Conservation (phyloP, 179 eudicot species). For the Pouteria campechiana region DNA sequence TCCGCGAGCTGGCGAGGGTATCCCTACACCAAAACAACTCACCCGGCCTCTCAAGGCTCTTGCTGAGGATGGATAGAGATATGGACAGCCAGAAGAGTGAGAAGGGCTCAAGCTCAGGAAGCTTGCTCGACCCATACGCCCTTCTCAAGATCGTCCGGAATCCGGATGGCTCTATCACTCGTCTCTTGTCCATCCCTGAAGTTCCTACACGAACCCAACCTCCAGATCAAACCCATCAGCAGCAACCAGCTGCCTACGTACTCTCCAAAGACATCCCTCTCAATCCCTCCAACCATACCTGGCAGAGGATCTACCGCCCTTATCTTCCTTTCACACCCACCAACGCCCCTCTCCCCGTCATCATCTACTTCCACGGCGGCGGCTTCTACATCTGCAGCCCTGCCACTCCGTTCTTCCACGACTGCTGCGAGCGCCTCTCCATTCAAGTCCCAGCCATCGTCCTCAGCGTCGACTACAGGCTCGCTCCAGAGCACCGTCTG, state of each 20-base stretch:
- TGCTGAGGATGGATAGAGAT: too few relatives aligned
- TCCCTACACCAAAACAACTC: too few relatives aligned
- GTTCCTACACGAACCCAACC: constrained; percentile 12
- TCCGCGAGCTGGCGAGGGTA: too few relatives aligned
- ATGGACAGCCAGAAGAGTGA: too few relatives aligned
- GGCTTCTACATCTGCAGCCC: constrained; percentile 52
- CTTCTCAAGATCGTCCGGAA: constrained; percentile 27
- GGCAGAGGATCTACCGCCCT: constrained; percentile 33
- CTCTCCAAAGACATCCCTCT: constrained; percentile 61
- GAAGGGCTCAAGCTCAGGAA: too few relatives aligned
- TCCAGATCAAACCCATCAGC: constrained; percentile 4
- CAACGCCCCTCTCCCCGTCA: constrained; percentile 53
- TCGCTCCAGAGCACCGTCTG: constrained; percentile 72
- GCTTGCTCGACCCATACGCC: constrained; percentile 34
- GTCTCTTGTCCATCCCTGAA: background rate
- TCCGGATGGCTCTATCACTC: constrained; percentile 28
- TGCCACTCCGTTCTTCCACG: constrained; percentile 26
- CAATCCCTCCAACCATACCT: constrained; percentile 39
- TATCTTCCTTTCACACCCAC: background rate
- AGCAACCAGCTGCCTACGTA: background rate
- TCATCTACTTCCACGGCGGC: constrained; percentile 71
- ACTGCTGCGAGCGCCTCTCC: constrained; percentile 26
- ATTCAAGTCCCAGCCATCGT: constrained; percentile 34
- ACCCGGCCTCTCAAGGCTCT: too few relatives aligned
- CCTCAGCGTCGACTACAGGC: constrained; percentile 55